A percentile compares a stretch with the other conserved stretches of the same genome.
Conservation (phyloP, 768 basidiomycete species). For the Boletus coccyginus region DNA sequence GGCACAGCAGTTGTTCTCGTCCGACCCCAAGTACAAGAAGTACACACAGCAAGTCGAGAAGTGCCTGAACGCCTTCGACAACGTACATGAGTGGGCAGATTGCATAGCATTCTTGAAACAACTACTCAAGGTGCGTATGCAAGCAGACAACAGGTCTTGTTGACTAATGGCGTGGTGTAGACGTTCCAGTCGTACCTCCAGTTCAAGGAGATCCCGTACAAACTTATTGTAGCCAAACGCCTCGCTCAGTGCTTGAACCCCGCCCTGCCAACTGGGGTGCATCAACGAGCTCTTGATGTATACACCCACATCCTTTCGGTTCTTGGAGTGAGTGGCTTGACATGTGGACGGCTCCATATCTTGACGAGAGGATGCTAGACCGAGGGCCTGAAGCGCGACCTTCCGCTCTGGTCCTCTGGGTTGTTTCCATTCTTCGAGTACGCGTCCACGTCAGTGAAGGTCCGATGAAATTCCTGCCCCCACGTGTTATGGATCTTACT, state of each 20-base stretch:
- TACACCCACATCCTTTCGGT: conserved; percentile 88
- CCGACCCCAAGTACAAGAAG: conserved; percentile 94
- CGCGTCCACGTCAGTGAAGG: conserved; percentile 98
- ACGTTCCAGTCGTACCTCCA: conserved; percentile 91
- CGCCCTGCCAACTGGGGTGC: conserved; percentile 94
- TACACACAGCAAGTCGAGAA: conserved; percentile 91
- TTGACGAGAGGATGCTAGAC: conserved; percentile 44
- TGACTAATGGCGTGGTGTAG: conserved; percentile 38
- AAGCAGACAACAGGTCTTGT: neutral
- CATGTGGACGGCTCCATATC: neutral
- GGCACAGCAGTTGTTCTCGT: conserved; percentile 54
- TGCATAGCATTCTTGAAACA: conserved; percentile 97
- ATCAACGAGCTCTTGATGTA: conserved; percentile 94
- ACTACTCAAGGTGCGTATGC: conserved; percentile 69
- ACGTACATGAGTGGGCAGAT: conserved; percentile 98
- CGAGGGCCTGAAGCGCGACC: conserved; percentile 82
- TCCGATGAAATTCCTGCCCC: conserved; percentile 28
- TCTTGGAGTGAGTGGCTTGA: conserved; percentile 66
- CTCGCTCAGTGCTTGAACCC: conserved; percentile 96
- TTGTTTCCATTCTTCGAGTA: conserved; percentile 99
- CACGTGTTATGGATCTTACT: neutral
- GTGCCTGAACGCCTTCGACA: conserved; percentile 90
- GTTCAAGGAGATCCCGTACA: conserved; percentile 95
- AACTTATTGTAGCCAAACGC: conserved; percentile 91
- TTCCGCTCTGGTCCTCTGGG: conserved; percentile 92